Evolutionary conservation across 202 grass and related monocot genomes (phyloP), one percentile per base, ranked within the genome.

Genomic region (Bolboschoenoplectus hybrid): DNA sequence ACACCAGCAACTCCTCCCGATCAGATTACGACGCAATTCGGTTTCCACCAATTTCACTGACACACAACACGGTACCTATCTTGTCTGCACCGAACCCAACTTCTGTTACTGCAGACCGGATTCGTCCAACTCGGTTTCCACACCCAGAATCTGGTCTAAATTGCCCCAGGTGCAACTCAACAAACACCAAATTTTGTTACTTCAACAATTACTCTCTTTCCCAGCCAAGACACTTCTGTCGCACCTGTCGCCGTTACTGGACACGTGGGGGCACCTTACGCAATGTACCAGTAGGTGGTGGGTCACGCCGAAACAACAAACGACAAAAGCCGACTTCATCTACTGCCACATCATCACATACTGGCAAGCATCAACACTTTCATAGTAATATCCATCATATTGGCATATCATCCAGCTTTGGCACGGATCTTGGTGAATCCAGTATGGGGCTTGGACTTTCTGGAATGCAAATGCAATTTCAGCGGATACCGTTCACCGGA

Each of bases 161-260:
- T 86, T 97, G 94, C 86, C 94, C 94, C 0, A 92, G 94, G 69
- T 97, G 94, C 87, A 87, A 97, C 11, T 97, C 92, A 56, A 84
- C 91, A 69, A 94, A 97, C 92, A 97, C 94, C 84, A 97, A 97
- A 85, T 97, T 97, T 88, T 97, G 95, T 85, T 97, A 97, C 88
- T 97, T 94, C 92, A 97, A 97, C 88, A 97, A 97, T 88, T 94
- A 97, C 82, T 94, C 92, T 13, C 86, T 97, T 5, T 81, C 91
- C 4, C 95, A 97, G 83, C 95, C 95, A 34, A 89, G 95, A 68
- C 95, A 97, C 89, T 97, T 97, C 89, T 97, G 94, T 74, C 93
- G 93, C 46, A 84, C 88, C 1, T 94, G 93, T 86, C 93, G 93
- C 65, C 93, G 93, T 74, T 94, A 94, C 88, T 94, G 93, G 93